Percentiles rank a stretch among this genome's conserved stretches.
These are phyloP conservation scores for Beverwykella pulmonaria DNA, from an alignment of 495 filamentous ascomycete species.

Conservation along the genomic window DNA sequence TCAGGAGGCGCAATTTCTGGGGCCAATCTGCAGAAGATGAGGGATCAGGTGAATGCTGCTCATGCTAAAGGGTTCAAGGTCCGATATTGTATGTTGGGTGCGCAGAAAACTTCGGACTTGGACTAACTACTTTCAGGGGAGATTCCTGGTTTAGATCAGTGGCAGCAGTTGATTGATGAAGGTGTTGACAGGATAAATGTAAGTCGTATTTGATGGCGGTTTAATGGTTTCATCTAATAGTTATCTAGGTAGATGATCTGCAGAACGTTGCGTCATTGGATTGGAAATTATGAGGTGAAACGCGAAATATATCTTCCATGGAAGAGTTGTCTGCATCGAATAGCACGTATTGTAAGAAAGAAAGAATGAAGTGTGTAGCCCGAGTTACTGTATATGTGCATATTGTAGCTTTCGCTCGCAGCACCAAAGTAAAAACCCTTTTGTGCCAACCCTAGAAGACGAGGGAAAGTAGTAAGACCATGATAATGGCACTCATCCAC, in stretches of 20 bases:
- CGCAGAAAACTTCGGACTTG: not conserved
- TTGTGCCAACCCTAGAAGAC: not conserved
- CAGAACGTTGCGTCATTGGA: slow-evolving; percentile 54
- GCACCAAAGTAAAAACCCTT: too few species aligned
- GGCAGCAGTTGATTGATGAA: slow-evolving; percentile 8
- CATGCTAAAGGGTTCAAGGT: slow-evolving; percentile 17
- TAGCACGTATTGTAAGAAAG: too few species aligned
- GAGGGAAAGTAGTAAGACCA: not conserved
- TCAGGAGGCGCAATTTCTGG: not conserved
- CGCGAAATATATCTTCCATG: too few species aligned
- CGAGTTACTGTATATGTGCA: too few species aligned
- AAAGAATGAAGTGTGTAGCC: too few species aligned
- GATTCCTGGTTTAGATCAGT: not conserved
- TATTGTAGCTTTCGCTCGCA: too few species aligned
- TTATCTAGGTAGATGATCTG: slow-evolving; percentile 49
- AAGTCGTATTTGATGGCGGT: not conserved
- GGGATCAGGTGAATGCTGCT: slow-evolving; percentile 2
- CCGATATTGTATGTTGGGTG: slow-evolving; percentile 7
- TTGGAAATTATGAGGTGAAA: slow-evolving; percentile 44
- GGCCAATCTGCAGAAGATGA: slow-evolving; percentile 9
- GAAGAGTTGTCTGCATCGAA: too few species aligned
- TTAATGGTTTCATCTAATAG: not conserved
- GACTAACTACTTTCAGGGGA: not conserved
- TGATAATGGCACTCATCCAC: not conserved
- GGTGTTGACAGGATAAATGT: slow-evolving; percentile 14